Evolutionary conservation across 495 filamentous ascomycete species (phyloP), one percentile per base, ranked within the genome.

Genomic region (Platismatia glauca): DNA sequence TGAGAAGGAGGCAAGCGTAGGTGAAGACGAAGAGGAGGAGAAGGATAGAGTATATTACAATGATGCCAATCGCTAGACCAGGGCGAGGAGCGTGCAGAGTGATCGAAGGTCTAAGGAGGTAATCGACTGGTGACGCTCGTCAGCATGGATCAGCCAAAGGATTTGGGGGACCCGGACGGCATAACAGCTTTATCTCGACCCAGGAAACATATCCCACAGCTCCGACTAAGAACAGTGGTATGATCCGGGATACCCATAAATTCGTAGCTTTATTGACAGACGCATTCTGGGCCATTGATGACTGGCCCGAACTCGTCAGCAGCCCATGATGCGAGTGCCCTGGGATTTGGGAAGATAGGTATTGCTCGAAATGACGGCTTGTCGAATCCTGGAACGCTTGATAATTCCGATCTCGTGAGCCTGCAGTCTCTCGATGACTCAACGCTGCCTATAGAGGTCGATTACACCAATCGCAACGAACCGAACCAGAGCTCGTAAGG

Each of bases 1-100:
- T 82, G 60, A 82, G 77, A 58, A 88, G 67, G 20, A 91, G 78
- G 59, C 89, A 84, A 24, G 86, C 60, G 69, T 94, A 96, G 11
- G 86, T 84, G 37, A 74, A 59, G n/a, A 85, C 61, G 69, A 90
- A 81, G 38, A 84, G 74, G 3, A 88, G 63, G 35, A 96, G 75
- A 31, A 92, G 79, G 55, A 87, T 18, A 64, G 85, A 88, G 73
- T 89, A 91, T 48, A 91, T 63, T 20, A 82, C 80, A 55, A 95
- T 73, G 61, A 95, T 83, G 7, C 81, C 82, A 43, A 86, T 82
- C 55, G 86, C 89, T 46, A 82, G 72, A 62, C 82, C 82, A 65
- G 72, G 67, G 55, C 81, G 79, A 59, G 75, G 70, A 33, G 57
- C 58, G 58, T 71, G 72, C 57, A 72, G 39, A 61, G 75, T 73